phyloP scores from a whole-genome alignment of 768 basidiomycete genomes.

The Macrolepiota fuliginosa region DNA sequence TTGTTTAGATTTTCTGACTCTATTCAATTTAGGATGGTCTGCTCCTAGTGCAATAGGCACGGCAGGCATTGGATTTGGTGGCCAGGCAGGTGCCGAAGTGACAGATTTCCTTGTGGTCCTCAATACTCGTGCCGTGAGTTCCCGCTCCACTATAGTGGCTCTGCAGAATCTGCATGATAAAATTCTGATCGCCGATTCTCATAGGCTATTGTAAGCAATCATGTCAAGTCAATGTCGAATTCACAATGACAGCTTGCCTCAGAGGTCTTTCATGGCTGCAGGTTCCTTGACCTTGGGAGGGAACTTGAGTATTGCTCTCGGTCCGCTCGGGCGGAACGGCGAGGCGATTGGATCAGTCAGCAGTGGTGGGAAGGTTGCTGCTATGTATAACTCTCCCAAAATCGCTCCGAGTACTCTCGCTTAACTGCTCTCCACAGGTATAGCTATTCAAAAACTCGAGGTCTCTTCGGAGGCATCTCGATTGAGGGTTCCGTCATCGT shows the following conservation, averaged over 20 bases:
- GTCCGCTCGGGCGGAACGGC: slow-evolving; percentile 92
- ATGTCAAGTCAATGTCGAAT: background rate
- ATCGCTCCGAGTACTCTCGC: background rate
- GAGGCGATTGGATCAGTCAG: slow-evolving; percentile 86
- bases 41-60: slow-evolving; percentile 94
- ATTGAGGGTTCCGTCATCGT: slow-evolving; percentile 89
- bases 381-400: slow-evolving; percentile 57
- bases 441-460: slow-evolving; percentile 89
- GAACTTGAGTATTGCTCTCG: slow-evolving; percentile 85
- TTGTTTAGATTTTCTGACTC: slow-evolving; percentile 6
- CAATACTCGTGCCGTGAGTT: slow-evolving; percentile 72
- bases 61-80: slow-evolving; percentile 86
- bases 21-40: slow-evolving; percentile 67
- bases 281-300: slow-evolving; percentile 90
- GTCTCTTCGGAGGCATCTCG: slow-evolving; percentile 91
- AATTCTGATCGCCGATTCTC: slow-evolving; percentile 4
- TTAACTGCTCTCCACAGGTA: slow-evolving; percentile 49
- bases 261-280: slow-evolving; percentile 91
- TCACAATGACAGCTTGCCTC: slow-evolving; percentile 1
- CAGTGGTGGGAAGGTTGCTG: slow-evolving; percentile 83
- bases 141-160: slow-evolving; percentile 1
- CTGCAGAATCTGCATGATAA: background rate
- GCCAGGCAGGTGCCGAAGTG: slow-evolving; percentile 81
- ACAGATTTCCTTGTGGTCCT: slow-evolving; percentile 91
- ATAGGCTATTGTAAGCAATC: slow-evolving; percentile 62